A percentile compares a stretch with the other conserved stretches of the same genome.
Conservation (phyloP, 371 early-diverging fungal species). For the Rhizopus stolonifer region DNA sequence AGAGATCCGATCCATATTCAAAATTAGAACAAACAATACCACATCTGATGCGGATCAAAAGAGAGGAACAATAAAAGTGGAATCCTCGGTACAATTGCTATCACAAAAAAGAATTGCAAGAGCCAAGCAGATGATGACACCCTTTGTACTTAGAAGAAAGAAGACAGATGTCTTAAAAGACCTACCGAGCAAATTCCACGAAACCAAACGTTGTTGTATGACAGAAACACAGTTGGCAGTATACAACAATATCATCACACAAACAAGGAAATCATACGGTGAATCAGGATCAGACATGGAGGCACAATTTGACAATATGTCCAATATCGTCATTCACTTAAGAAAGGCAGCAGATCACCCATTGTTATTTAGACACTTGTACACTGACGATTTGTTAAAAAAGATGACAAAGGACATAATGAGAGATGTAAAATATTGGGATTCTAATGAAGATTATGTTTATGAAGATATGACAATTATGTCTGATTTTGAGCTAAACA, state of each 20-base stretch:
- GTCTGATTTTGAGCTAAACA: constrained; percentile 84
- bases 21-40: constrained; percentile 34
- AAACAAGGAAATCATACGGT: constrained; percentile 31
- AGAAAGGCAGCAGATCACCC: constrained; percentile 89
- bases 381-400: constrained; percentile 52
- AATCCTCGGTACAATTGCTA: constrained; percentile 41
- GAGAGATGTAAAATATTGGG: constrained; percentile 54
- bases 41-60: constrained; percentile 28
- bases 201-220: constrained; percentile 50
- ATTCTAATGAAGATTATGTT: constrained; percentile 71
- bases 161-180: constrained; percentile 72
- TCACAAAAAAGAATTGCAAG: constrained; percentile 59
- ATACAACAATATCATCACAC: constrained; percentile 41
- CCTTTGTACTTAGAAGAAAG: constrained; percentile 76
- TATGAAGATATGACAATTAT: constrained; percentile 85
- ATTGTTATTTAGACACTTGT: constrained; percentile 70
- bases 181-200: constrained; percentile 62
- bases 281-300: constrained; percentile 16
- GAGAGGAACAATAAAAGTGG: not conserved
- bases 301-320: constrained; percentile 36
- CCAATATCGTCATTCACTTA: constrained; percentile 77
- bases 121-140: constrained; percentile 77
- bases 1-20: constrained; percentile 52
- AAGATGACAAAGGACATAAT: constrained; percentile 68
- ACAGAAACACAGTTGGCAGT: constrained; percentile 38